Evolutionary conservation across 2,329 filamentous ascomycete genomes (phyloP).

Genomic region (Fusarium duplospermum): DNA sequence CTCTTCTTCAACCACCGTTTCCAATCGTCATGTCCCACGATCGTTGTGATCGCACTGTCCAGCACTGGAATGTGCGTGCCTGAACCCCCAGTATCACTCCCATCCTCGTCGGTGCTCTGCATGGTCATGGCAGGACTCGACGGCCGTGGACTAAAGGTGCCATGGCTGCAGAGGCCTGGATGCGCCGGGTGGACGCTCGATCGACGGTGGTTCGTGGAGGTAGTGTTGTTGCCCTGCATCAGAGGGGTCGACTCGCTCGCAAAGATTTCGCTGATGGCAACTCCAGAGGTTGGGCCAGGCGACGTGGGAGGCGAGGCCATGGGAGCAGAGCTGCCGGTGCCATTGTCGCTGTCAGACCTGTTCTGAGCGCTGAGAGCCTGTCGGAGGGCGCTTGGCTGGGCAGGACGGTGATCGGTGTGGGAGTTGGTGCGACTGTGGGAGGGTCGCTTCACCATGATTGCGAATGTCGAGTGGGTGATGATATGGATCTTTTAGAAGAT

Average conservation of each 20-base stretch:
- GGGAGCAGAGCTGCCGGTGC: conserved; percentile 25
- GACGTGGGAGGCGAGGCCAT: conserved; percentile 37
- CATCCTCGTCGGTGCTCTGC: conserved; percentile 45
- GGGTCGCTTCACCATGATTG: conserved; percentile 43
- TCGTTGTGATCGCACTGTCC: conserved; percentile 53
- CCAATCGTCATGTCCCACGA: conserved; percentile 58
- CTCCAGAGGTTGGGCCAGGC: conserved; percentile 39
- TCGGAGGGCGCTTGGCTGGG: conserved; percentile 59
- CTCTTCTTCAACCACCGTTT: conserved; percentile 61
- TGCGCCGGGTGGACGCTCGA: conserved; percentile 51
- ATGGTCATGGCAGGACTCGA: conserved; percentile 58
- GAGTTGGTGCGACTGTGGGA: conserved; percentile 47
- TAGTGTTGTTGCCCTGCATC: conserved; percentile 48
- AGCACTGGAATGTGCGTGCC: conserved; percentile 51
- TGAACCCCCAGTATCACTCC: conserved; percentile 48
- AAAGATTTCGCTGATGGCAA: conserved; percentile 26
- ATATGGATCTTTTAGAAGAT: background rate
- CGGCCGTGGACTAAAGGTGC: conserved; percentile 79
- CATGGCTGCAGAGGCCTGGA: conserved; percentile 72
- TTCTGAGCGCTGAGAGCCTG: conserved; percentile 55
- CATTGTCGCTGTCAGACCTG: conserved; percentile 27
- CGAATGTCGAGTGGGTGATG: background rate
- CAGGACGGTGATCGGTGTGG: conserved; percentile 53
- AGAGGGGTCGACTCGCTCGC: conserved; percentile 65
- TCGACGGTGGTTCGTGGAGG: conserved; percentile 24